Conservation (phyloP, 371 early-diverging fungal species). For the Mucor piriformis region DNA sequence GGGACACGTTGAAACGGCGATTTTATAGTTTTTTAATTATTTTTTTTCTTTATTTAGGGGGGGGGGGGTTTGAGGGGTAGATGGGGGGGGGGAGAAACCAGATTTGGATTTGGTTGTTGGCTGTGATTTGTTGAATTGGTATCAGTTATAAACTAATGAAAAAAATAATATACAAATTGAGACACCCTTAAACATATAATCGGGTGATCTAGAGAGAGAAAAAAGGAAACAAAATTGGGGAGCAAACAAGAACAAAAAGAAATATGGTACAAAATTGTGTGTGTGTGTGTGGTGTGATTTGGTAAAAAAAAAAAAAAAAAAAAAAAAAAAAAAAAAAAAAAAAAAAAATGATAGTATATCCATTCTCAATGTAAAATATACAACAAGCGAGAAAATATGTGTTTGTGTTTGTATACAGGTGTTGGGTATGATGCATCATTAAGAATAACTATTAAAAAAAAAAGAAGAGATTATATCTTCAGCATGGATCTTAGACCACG, state of each 20-base stretch:
- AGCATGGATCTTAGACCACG: constrained; percentile 46
- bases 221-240: not conserved
- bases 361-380: not conserved
- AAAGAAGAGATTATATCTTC: constrained; percentile 32
- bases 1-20: not conserved
- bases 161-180: constrained; percentile 4
- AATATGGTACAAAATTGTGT: constrained; percentile 8
- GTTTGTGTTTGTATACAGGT: not conserved
- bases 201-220: not conserved
- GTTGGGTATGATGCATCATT: constrained; percentile 4
- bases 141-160: not conserved
- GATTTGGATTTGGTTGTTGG: not conserved
- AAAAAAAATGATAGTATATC: not conserved
- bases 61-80: not conserved
- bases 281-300: not conserved
- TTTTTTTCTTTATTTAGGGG: not conserved
- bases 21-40: not conserved
- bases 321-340: constrained; percentile 17
- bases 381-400: not conserved
- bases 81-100: not conserved
- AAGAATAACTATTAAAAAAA: constrained; percentile 3
- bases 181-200: constrained; percentile 18
- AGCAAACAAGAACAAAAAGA: not conserved
- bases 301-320: constrained; percentile 14
- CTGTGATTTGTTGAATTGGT: not conserved